Evolutionary conservation across 768 basidiomycete species (phyloP).

Genomic region (Lactarius psammicola): DNA sequence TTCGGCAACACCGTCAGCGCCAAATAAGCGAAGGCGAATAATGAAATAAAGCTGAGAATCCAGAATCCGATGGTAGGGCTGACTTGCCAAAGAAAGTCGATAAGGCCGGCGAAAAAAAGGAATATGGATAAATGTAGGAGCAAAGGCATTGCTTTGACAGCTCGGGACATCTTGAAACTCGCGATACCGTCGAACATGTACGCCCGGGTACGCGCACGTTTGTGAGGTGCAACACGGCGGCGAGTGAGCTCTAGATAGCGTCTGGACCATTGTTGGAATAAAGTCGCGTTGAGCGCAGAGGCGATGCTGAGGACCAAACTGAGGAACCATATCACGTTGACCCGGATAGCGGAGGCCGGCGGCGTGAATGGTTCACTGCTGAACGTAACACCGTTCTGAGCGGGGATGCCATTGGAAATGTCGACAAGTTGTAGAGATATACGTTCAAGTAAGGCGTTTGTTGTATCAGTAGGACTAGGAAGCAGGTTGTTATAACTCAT

Average conservation of each 20-base stretch:
- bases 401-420: not conserved
- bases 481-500: not conserved
- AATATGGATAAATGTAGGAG: not conserved
- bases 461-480: not conserved
- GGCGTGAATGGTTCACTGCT: no score
- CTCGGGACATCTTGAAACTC: not conserved
- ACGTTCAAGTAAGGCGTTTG: not conserved
- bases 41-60: no score
- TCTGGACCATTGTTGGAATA: not conserved
- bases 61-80: not conserved
- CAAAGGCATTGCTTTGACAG: not conserved
- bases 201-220: not conserved
- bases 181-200: not conserved
- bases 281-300: not conserved
- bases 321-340: conserved; percentile 13
- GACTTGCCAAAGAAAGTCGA: not conserved
- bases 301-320: no score
- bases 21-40: not conserved
- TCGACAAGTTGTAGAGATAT: not conserved
- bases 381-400: no score
- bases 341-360: not conserved
- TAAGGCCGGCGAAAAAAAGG: not conserved
- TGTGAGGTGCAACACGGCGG: not conserved
- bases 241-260: conserved; percentile 3
- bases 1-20: not conserved